Evolutionary conservation across 1,139 yeast genomes (phyloP), one percentile per base, ranked within the genome.

Genomic region (Pneumocystis carinii): DNA sequence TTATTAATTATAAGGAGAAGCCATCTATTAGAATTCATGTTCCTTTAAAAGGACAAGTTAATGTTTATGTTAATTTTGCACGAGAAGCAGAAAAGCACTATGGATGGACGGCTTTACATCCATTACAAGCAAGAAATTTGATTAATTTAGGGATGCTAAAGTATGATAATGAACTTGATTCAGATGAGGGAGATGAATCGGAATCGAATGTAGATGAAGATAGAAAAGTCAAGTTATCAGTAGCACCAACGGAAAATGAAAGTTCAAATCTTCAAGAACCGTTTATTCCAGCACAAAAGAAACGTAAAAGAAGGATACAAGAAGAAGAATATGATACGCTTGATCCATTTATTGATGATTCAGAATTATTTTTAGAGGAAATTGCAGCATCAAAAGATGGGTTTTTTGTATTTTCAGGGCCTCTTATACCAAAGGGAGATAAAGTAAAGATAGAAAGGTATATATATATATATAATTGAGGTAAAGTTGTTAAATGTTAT

Each of bases 281-380:
- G 57, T 48, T 48, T 48, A 15, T 48, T 7, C 17, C n/a, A 17
- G 80, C 77, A 80, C 74, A 74, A 87, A 64, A 76, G 85, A 84
- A 71, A 79, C 90, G 66, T 83, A 73, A 86, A 85, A 61, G 69
- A 61, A 69, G 72, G 63, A 71, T 67, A 48, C 69, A 73, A 36
- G 73, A 69, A 62, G 72, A 68, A 8, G 90, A 89, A 71, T 94
- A 94, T 73, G 98, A 94, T 72, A 79, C 83, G 63, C 85, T 87
- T 66, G 99, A 94, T 74, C 98, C 98, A 1, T 94, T 94, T 71
- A 92, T 94, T 66, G 99, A 94, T 75, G 98, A 94, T 73, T 82
- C 87, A 36, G 99, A 92, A 74, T 77, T 90, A 70, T 82, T 84
- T 66, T 87, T 94, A 87, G 97, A 92, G 73, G 97, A 90, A 72